These are phyloP conservation scores for Neocallimastix lanati DNA, from an alignment of 192 early-diverging fungal species.

Conservation along the genomic window DNA sequence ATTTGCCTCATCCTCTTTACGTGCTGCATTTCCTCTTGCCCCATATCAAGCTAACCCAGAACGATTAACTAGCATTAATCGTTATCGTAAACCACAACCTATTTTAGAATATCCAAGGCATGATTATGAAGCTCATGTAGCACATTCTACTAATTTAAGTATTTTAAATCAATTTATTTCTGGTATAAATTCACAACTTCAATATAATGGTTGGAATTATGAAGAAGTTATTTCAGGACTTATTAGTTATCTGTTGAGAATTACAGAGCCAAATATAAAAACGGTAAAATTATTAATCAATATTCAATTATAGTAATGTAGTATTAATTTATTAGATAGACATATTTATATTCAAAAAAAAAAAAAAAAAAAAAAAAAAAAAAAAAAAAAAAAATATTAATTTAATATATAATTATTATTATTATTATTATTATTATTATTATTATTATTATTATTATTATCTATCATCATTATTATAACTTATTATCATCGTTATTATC, in stretches of 20 bases:
- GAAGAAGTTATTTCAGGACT: slow-evolving; percentile 9
- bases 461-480: no score
- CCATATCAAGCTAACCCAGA: not conserved
- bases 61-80: not conserved
- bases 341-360: no score
- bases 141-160: not conserved
- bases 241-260: slow-evolving; percentile 43
- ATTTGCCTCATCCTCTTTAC: slow-evolving; percentile 39
- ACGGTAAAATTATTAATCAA: no score
- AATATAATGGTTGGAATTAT: not conserved
- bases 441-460: no score
- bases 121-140: not conserved
- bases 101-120: not conserved
- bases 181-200: not conserved
- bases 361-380: no score
- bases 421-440: no score
- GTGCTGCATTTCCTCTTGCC: not conserved
- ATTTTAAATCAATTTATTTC: not conserved
- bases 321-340: no score
- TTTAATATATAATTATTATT: no score
- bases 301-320: no score
- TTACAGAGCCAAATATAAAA: slow-evolving; percentile 57
- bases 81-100: not conserved
- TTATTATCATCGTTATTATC: no score
- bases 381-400: no score